Evolutionary conservation across 2,329 filamentous ascomycete genomes (phyloP).

Genomic region (Neopestalotiopsis sp.): DNA sequence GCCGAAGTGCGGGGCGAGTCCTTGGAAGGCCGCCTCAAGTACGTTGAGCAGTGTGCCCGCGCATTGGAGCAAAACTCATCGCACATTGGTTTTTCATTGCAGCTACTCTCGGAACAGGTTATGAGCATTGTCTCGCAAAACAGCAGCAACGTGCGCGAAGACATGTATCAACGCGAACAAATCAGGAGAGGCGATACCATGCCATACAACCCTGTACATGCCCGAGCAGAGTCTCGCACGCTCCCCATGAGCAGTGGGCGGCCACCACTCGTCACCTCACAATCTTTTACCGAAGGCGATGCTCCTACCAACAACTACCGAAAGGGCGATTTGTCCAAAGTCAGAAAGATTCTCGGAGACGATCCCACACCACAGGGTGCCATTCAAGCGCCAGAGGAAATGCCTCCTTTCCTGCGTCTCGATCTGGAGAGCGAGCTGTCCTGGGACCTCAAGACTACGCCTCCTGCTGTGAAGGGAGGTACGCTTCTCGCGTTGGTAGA

Average conservation of each 20-base stretch:
- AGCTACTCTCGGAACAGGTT: conserved; percentile 84
- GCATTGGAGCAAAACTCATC: conserved; percentile 86
- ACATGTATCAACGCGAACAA: conserved; percentile 50
- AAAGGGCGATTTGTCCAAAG: conserved; percentile 67
- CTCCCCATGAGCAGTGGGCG: conserved; percentile 39
- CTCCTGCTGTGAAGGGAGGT: conserved; percentile 83
- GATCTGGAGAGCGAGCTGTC: conserved; percentile 89
- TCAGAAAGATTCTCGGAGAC: conserved; percentile 70
- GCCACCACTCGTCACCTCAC: conserved; percentile 56
- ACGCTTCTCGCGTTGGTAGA: conserved; percentile 89
- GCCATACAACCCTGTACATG: conserved; percentile 59
- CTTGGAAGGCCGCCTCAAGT: conserved; percentile 82
- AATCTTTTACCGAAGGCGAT: conserved; percentile 71
- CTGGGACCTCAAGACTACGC: conserved; percentile 82
- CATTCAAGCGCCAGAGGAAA: conserved; percentile 69
- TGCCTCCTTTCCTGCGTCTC: conserved; percentile 81
- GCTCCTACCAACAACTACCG: conserved; percentile 54
- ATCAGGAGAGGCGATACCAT: conserved; percentile 64
- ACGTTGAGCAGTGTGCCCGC: conserved; percentile 76
- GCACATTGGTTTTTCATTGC: conserved; percentile 86
- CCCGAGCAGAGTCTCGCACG: conserved; percentile 60
- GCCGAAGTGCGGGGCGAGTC: conserved; percentile 88
- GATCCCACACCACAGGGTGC: conserved; percentile 57
- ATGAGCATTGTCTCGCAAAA: conserved; percentile 57
- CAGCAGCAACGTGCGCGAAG: neutral